Percentiles rank a stretch among this genome's conserved stretches.
These are phyloP conservation scores for Nectriaceae sp. DNA, from an alignment of 2,329 filamentous ascomycete genomes.

Conservation along the genomic window DNA sequence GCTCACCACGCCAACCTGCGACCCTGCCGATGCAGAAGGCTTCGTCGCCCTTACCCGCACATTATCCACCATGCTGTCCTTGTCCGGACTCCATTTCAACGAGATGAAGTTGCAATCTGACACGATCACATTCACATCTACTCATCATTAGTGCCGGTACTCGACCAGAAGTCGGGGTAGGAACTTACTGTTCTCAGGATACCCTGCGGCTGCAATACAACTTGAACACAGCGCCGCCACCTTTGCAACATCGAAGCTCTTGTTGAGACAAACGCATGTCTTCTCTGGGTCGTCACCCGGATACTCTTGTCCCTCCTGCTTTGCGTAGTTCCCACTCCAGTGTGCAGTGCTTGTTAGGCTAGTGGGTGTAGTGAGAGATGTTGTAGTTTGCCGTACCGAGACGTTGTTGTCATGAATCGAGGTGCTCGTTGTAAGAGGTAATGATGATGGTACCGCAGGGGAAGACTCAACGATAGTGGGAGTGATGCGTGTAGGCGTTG, in stretches of 20 bases:
- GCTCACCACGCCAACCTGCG: too few species aligned
- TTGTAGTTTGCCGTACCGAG: background rate
- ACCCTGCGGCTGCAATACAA: slow-evolving; percentile 36
- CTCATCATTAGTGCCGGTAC: background rate
- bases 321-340: too few species aligned
- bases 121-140: slow-evolving; percentile 41
- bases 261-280: slow-evolving; percentile 40
- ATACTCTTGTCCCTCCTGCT: slow-evolving; percentile 18
- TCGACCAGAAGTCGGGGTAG: background rate
- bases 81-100: slow-evolving; percentile 29
- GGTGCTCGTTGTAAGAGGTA: slow-evolving; percentile 4
- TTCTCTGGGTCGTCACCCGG: slow-evolving; percentile 31
- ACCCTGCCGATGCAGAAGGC: slow-evolving; percentile 23
- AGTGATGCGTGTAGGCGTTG: slow-evolving; percentile 6
- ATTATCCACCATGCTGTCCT: slow-evolving; percentile 35
- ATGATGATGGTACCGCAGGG: slow-evolving; percentile 1
- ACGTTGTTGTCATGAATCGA: background rate
- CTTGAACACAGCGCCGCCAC: slow-evolving; percentile 42
- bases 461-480: slow-evolving; percentile 8
- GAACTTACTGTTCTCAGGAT: slow-evolving; percentile 35
- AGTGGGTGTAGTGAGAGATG: slow-evolving; percentile 5
- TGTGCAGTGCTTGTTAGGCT: slow-evolving; percentile 9
- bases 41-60: slow-evolving; percentile 36
- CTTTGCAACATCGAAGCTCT: slow-evolving; percentile 41
- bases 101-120: slow-evolving; percentile 35